A percentile compares a stretch with the other conserved stretches of the same genome.
Evolutionary conservation across 2,329 filamentous ascomycete genomes (phyloP).

Genomic region (Sporothrix dimorphospora): DNA sequence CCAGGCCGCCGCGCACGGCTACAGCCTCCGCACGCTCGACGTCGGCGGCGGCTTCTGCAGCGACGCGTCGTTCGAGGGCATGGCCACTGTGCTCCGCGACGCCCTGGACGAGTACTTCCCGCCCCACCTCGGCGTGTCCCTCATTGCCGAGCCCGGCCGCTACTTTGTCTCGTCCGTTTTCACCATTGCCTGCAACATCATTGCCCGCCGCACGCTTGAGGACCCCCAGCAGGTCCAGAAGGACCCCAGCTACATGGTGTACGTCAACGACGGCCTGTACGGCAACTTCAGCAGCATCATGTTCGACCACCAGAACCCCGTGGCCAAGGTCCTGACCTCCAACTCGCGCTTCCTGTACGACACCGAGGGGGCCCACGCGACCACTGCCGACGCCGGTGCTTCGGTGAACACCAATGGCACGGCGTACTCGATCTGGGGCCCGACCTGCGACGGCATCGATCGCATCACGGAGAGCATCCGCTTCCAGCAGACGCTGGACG

Average conservation of each 20-base stretch:
- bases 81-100: constrained; percentile 77
- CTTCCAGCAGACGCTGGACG: constrained; percentile 77
- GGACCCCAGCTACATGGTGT: constrained; percentile 87
- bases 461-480: constrained; percentile 82
- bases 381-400: constrained; percentile 42
- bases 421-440: constrained; percentile 97
- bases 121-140: constrained; percentile 66
- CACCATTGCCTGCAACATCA: constrained; percentile 93
- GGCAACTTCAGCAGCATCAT: constrained; percentile 99
- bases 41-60: constrained; percentile 92
- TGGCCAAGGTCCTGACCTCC: constrained; percentile 76
- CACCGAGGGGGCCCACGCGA: constrained; percentile 39
- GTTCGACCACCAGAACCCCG: constrained; percentile 94
- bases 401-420: constrained; percentile 53
- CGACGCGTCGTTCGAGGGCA: constrained; percentile 82
- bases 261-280: constrained; percentile 96
- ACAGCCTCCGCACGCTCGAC: constrained; percentile 82
- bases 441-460: constrained; percentile 97
- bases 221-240: constrained; percentile 65
- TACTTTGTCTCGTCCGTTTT: constrained; percentile 95
- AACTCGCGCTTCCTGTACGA: constrained; percentile 62
- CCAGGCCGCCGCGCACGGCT: constrained; percentile 76
- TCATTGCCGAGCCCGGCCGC: constrained; percentile 95
- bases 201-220: constrained; percentile 86
- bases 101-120: constrained; percentile 91